Percentiles rank a stretch among this genome's conserved stretches.
Evolutionary conservation across 768 basidiomycete genomes (phyloP).

Genomic region (Hypsizygus marmoreus): DNA sequence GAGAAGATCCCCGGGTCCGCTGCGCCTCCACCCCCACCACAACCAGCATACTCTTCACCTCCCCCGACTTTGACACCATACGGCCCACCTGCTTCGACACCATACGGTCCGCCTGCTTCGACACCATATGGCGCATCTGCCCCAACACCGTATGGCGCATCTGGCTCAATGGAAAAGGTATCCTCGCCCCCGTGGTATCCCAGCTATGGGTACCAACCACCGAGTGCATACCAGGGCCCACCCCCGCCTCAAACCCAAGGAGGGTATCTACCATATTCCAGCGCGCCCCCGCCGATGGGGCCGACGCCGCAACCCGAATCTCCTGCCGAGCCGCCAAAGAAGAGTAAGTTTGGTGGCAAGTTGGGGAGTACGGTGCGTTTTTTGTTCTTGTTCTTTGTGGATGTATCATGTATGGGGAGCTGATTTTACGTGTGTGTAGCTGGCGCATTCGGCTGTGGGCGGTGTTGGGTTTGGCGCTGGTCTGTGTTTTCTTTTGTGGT

Average conservation of each 20-base stretch:
- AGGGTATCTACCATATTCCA: constrained; percentile 11
- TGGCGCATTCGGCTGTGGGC: constrained; percentile 59
- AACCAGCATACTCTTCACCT: no score
- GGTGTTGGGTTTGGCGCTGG: constrained; percentile 79
- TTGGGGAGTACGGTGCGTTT: constrained; percentile 52
- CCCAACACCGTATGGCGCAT: constrained; percentile 3
- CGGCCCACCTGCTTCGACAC: no score
- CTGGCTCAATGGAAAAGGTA: no score
- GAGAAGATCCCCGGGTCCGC: constrained; percentile 44
- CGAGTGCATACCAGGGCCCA: constrained; percentile 11
- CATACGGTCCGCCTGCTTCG: constrained; percentile 15
- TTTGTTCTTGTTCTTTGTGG: constrained; percentile 2
- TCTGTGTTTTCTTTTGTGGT: constrained; percentile 16
- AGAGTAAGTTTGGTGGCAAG: constrained; percentile 48
- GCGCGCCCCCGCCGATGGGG: constrained; percentile 1
- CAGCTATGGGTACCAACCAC: no score
- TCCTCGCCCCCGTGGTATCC: no score
- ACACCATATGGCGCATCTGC: constrained; percentile 8
- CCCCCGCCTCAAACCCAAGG: constrained; percentile 11
- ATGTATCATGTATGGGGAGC: background rate
- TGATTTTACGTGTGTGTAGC: constrained; percentile 25
- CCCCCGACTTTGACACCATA: no score
- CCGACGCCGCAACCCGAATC: constrained; percentile 26
- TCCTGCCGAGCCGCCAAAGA: constrained; percentile 45
- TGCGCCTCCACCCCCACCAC: no score